Evolutionary conservation across 2,329 filamentous ascomycete genomes (phyloP).

Genomic region (Ceratocystis colombiana): DNA sequence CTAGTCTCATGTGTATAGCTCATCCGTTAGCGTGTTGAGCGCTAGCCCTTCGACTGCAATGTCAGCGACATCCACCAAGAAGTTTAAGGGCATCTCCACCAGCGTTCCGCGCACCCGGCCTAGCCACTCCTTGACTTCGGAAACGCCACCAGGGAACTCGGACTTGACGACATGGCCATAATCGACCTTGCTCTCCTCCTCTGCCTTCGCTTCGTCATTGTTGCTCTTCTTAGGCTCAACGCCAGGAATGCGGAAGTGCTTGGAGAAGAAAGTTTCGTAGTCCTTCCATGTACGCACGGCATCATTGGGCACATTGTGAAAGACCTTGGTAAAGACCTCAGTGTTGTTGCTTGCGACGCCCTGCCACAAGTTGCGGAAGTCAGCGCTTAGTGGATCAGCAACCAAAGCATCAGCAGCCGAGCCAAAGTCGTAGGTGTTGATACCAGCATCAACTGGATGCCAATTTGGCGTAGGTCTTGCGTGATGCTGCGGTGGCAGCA

Average conservation of each 20-base stretch:
- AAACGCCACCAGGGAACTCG: constrained; percentile 62
- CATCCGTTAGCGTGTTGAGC: constrained; percentile 61
- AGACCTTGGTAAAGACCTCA: constrained; percentile 66
- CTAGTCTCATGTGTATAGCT: constrained; percentile 52
- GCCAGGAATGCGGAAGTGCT: constrained; percentile 50
- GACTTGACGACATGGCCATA: constrained; percentile 82
- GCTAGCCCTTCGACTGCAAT: constrained; percentile 72
- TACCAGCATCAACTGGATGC: constrained; percentile 57
- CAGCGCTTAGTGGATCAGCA: constrained; percentile 58
- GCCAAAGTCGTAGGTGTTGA: constrained; percentile 66
- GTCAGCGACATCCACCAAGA: constrained; percentile 70
- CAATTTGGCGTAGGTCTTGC: constrained; percentile 63
- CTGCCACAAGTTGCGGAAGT: constrained; percentile 64
- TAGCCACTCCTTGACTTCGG: constrained; percentile 62
- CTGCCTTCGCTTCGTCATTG: constrained; percentile 38
- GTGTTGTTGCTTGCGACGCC: constrained; percentile 66
- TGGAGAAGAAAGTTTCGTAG: constrained; percentile 61
- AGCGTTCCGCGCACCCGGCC: constrained; percentile 57
- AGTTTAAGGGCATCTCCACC: constrained; percentile 85
- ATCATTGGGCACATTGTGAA: constrained; percentile 68
- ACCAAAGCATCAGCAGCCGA: constrained; percentile 59
- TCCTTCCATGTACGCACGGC: constrained; percentile 59
- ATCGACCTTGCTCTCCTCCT: constrained; percentile 51
- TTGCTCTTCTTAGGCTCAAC: constrained; percentile 35
- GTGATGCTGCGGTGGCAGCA: constrained; percentile 63